phyloP scores from a whole-genome alignment of 495 filamentous ascomycete genomes.

The Podospora bellae-mahoneyi region DNA sequence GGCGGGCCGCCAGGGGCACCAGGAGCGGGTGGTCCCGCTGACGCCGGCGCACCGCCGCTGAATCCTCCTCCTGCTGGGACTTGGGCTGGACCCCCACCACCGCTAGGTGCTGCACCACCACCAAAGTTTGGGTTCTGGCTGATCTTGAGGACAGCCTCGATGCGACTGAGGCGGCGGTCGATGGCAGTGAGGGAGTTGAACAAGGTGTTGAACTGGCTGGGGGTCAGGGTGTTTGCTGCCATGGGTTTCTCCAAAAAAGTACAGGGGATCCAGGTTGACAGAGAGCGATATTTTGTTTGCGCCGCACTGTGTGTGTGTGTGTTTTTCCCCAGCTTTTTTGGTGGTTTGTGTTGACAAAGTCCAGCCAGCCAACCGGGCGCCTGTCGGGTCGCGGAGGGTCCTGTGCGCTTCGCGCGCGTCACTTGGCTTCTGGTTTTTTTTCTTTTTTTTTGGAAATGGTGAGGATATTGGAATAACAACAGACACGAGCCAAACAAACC shows the following conservation, averaged over 20 bases:
- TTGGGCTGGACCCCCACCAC: background rate
- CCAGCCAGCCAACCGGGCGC: background rate
- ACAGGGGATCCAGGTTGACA: background rate
- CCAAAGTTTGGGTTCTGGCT: slow-evolving; percentile 6
- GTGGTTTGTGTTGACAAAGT: background rate
- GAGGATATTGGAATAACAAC: background rate
- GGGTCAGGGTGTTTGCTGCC: slow-evolving; percentile 10
- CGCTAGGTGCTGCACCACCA: background rate
- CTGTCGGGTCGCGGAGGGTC: slow-evolving; percentile 7
- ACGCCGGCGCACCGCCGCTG: background rate
- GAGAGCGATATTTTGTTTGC: background rate
- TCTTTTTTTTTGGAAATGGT: background rate
- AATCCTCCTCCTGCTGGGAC: background rate
- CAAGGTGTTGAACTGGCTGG: slow-evolving; percentile 28
- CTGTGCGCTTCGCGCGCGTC: slow-evolving; percentile 4
- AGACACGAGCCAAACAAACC: background rate
- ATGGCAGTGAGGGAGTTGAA: slow-evolving; percentile 34
- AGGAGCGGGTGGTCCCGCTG: slow-evolving; percentile 3
- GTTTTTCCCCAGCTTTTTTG: background rate
- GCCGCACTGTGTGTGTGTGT: slow-evolving; percentile 4
- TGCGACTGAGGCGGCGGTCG: slow-evolving; percentile 35
- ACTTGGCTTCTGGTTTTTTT: background rate
- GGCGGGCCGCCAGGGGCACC: slow-evolving; percentile 5
- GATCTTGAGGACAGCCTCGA: slow-evolving; percentile 27
- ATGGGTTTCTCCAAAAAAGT: slow-evolving; percentile 28